Evolutionary conservation across 495 filamentous ascomycete species (phyloP).

Genomic region (Hypoxylon perforatum): DNA sequence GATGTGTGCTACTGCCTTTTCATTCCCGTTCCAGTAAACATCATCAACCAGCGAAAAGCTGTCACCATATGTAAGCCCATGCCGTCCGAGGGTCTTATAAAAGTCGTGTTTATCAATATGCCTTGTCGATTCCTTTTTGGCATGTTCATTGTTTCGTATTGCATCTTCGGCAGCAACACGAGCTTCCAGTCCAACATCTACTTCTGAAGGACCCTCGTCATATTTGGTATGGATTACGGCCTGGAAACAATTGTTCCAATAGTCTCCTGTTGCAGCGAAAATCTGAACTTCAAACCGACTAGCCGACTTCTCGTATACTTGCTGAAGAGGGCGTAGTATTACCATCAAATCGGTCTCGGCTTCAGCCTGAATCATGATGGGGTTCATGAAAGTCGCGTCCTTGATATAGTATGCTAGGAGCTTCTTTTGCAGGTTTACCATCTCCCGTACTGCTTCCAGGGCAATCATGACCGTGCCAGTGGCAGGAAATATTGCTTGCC

Average conservation of each 20-base stretch:
- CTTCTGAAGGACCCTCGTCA: slow-evolving; percentile 39
- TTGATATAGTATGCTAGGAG: slow-evolving; percentile 22
- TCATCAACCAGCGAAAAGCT: slow-evolving; percentile 31
- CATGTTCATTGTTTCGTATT: too few relatives aligned
- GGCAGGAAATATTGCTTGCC: slow-evolving; percentile 59
- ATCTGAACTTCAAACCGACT: slow-evolving; percentile 27
- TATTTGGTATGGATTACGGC: slow-evolving; percentile 38
- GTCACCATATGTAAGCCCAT: slow-evolving; percentile 30
- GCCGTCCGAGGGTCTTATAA: slow-evolving; percentile 26
- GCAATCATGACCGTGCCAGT: slow-evolving; percentile 62
- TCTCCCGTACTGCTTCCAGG: slow-evolving; percentile 52
- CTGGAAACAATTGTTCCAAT: slow-evolving; percentile 36
- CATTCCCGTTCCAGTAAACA: slow-evolving; percentile 32
- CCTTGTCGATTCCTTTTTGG: too few relatives aligned
- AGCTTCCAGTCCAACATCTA: too few relatives aligned
- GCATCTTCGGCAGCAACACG: too few relatives aligned
- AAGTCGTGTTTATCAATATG: slow-evolving; percentile 17
- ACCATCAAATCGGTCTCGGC: slow-evolving; percentile 32
- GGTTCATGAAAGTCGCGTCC: slow-evolving; percentile 37
- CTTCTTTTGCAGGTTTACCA: slow-evolving; percentile 22
- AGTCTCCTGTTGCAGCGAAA: slow-evolving; percentile 10
- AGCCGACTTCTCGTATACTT: slow-evolving; percentile 17
- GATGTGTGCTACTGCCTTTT: slow-evolving; percentile 16
- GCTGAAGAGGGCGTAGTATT: slow-evolving; percentile 27
- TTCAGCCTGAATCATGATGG: slow-evolving; percentile 26